Evolutionary conservation across 768 basidiomycete species (phyloP), one percentile per base, ranked within the genome.

Genomic region (Boletus tylopilopsis): DNA sequence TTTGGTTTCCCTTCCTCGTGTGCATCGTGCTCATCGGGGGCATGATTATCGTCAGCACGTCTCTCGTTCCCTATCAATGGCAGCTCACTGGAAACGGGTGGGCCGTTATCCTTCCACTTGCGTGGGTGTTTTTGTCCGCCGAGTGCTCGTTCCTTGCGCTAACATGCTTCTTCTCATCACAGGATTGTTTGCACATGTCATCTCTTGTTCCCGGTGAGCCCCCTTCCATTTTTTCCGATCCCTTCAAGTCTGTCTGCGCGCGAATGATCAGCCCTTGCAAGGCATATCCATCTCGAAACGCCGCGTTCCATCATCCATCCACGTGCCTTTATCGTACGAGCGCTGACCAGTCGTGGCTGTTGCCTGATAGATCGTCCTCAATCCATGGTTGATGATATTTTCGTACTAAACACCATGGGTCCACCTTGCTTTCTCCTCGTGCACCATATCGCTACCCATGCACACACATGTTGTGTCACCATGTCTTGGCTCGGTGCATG

Each of bases 351-450:
- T 41, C 41, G 30, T 41, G 51, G 45, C 35, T 16, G 21, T 33
- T 41, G 5, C 43, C 40, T 15, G 44, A 27, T 54, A 87, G 77
- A 85, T 94, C 55, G 84, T 90, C 36, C 78, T 94, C 50, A 94
- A 94, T 59, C 91, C 90, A 7, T 90, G 86, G 85, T 73, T 92
- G 49, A 89, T 90, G 85, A 87, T 90, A 47, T 91, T 92, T 71
- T 84, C 82, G 0, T 80, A 78, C 57, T 67, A 33, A 54, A 40
- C 49, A n/a, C 35, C 38, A n/a, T 42, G 40, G 34, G 42, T 21
- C 34, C 24, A 39, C 61, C 54, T 29, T 40, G 37, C 52, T 10
- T 13, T 45, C 32, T 24, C 51, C 50, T 45, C 58, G 15, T 60
- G 54, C n/a, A 36, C 38, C 18, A n/a, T 18, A 12, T 35, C 21